phyloP scores from a whole-genome alignment of 139 green algal species.

The Eudorina sp. region DNA sequence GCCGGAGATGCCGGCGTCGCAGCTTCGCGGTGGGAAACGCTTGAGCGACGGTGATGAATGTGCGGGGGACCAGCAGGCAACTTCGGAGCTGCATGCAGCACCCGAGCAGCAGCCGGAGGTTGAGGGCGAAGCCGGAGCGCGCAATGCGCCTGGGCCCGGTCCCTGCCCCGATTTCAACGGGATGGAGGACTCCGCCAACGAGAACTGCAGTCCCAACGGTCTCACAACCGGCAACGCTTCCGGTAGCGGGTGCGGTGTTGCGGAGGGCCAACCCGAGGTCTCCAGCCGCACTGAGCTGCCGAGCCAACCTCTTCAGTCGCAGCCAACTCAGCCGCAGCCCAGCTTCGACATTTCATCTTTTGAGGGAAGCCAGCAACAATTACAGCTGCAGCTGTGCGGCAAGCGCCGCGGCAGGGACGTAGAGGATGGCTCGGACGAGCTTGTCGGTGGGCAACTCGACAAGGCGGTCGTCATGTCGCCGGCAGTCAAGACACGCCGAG shows the following conservation, averaged over 20 bases:
- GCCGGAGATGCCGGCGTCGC: background rate
- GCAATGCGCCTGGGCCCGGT: background rate
- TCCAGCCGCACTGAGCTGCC: slow-evolving; percentile 7
- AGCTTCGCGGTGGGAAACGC: background rate
- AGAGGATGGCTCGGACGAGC: background rate
- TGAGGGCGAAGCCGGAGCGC: background rate
- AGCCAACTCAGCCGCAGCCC: background rate
- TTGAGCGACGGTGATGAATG: slow-evolving; percentile 25
- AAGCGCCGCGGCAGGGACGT: background rate
- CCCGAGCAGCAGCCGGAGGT: background rate
- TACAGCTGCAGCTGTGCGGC: background rate
- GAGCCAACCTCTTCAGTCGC: background rate
- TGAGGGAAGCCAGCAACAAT: background rate
- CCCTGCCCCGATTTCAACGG: background rate
- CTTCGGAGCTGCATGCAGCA: slow-evolving; percentile 19
- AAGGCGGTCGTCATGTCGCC: background rate
- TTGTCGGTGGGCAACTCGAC: background rate
- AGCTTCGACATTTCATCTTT: background rate
- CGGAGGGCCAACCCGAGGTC: slow-evolving; percentile 35
- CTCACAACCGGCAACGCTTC: slow-evolving; percentile 33
- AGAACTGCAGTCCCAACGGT: slow-evolving; percentile 29
- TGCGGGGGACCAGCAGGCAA: slow-evolving; percentile 24
- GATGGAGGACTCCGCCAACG: background rate
- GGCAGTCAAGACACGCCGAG: background rate
- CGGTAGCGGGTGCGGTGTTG: slow-evolving; percentile 12